Evolutionary conservation across 2,329 filamentous ascomycete genomes (phyloP).

Genomic region (Trichoderma breve): DNA sequence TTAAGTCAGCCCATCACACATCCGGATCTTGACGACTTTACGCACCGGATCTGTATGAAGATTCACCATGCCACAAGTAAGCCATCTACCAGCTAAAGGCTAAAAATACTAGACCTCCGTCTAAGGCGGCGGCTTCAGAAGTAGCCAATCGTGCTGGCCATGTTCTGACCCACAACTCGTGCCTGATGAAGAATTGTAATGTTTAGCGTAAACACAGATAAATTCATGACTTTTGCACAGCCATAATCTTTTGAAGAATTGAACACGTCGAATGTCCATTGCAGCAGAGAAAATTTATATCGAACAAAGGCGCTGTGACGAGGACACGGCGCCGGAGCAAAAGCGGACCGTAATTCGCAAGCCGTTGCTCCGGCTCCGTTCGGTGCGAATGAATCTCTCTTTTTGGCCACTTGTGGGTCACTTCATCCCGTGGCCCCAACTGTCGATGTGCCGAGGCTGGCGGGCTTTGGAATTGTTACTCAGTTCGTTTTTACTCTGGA

Average conservation of each 20-base stretch:
- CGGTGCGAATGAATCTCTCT: neutral
- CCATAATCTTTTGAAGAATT: accelerated
- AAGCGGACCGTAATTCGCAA: neutral
- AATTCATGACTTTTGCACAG: neutral
- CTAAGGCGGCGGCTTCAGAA: neutral
- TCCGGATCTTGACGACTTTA: accelerated
- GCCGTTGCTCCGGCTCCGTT: neutral
- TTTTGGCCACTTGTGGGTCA: neutral
- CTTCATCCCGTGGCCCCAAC: neutral
- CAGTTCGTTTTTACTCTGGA: neutral
- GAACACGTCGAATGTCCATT: neutral
- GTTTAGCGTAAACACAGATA: neutral
- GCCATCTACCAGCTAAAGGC: neutral
- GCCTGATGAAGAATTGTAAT: too few species aligned
- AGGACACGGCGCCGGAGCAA: neutral
- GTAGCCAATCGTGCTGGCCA: neutral
- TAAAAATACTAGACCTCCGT: neutral
- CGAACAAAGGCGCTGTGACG: neutral
- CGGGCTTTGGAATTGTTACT: neutral
- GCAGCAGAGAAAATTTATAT: neutral
- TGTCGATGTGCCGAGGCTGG: neutral
- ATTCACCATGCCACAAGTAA: neutral
- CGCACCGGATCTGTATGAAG: neutral
- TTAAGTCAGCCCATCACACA: neutral
- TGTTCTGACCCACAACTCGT: too few species aligned